Conservation (phyloP, 768 basidiomycete genomes). For the Tylopilus plumbeoviolaceoides region DNA sequence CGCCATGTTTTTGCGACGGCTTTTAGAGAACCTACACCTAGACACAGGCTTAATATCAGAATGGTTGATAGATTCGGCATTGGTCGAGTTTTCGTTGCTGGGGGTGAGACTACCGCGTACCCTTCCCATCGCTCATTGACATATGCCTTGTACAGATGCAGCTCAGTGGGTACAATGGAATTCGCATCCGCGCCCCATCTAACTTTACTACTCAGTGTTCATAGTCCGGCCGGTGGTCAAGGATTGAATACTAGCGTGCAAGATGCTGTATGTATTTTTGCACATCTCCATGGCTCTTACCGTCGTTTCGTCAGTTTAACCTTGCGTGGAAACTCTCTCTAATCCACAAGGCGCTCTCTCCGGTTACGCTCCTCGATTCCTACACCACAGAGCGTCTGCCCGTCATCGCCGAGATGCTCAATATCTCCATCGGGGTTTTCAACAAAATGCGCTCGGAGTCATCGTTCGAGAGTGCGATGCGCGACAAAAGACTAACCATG, state of each 20-base stretch:
- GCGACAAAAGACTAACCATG: constrained; percentile 14
- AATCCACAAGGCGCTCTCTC: constrained; percentile 31
- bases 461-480: background rate
- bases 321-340: constrained; percentile 40
- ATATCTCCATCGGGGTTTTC: constrained; percentile 32
- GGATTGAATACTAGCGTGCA: constrained; percentile 36
- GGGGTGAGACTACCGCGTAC: constrained; percentile 29
- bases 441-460: background rate
- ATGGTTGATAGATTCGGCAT: constrained; percentile 36
- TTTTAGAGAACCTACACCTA: constrained; percentile 1
- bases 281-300: background rate
- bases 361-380: constrained; percentile 34
- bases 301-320: constrained; percentile 31
- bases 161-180: constrained; percentile 32
- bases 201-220: constrained; percentile 12
- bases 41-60: constrained; percentile 43
- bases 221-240: constrained; percentile 25
- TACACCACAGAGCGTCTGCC: constrained; percentile 39
- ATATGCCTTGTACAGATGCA: constrained; percentile 35
- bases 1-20: constrained; percentile 3
- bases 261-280: constrained; percentile 30
- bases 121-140: background rate
- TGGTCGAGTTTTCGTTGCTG: constrained; percentile 46
- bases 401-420: constrained; percentile 43
- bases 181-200: background rate